Conservation (phyloP, 805 yeast species). For the Cyberlindnera lachancei region DNA sequence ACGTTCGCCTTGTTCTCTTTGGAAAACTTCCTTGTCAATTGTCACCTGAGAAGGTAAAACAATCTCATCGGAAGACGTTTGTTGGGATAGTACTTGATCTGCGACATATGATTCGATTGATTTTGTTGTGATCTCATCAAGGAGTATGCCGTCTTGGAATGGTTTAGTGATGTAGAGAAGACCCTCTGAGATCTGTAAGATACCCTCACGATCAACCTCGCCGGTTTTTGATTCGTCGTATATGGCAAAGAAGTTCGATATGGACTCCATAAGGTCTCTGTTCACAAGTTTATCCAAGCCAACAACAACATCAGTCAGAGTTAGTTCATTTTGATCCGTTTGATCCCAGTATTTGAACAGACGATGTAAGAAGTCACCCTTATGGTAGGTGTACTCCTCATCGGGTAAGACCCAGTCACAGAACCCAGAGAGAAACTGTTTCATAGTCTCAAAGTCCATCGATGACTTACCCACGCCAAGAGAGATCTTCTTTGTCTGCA, state of each 20-base stretch:
- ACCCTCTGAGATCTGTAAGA: slow-evolving; percentile 82
- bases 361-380: slow-evolving; percentile 46
- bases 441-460: slow-evolving; percentile 70
- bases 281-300: slow-evolving; percentile 69
- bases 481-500: slow-evolving; percentile 54
- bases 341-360: slow-evolving; percentile 69
- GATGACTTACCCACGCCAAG: slow-evolving; percentile 50
- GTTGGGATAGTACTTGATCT: slow-evolving; percentile 40
- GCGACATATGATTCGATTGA: slow-evolving; percentile 64
- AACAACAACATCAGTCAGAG: slow-evolving; percentile 59
- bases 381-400: slow-evolving; percentile 29
- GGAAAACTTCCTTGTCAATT: slow-evolving; percentile 56
- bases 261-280: slow-evolving; percentile 67
- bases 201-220: slow-evolving; percentile 66
- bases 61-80: slow-evolving; percentile 30
- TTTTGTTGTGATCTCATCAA: slow-evolving; percentile 58
- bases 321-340: slow-evolving; percentile 44
- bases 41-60: slow-evolving; percentile 51
- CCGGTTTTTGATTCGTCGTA: slow-evolving; percentile 59
- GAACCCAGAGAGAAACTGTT: slow-evolving; percentile 66
- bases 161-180: slow-evolving; percentile 75
- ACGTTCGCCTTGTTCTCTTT: slow-evolving; percentile 62
- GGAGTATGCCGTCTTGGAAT: slow-evolving; percentile 64
- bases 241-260: slow-evolving; percentile 71
- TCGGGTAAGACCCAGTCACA: slow-evolving; percentile 63